Evolutionary conservation across 2,329 filamentous ascomycete species (phyloP), one percentile per base, ranked within the genome.

Genomic region (Alternaria consortialis): DNA sequence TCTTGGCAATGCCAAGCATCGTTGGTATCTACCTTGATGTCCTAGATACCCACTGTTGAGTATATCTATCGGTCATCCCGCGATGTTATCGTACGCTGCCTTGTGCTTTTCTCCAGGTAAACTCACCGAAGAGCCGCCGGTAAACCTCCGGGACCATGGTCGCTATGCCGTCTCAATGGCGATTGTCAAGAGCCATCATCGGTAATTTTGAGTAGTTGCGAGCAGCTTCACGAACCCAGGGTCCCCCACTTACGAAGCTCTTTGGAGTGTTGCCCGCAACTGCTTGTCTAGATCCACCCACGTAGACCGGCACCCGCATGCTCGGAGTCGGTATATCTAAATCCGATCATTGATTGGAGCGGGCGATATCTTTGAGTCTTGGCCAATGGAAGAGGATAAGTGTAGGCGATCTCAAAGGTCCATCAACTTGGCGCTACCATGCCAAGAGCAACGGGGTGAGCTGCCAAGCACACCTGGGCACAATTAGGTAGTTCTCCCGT

Each of bases 21-120:
- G 32, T 1, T 37, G 46, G 46, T 50, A 50, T 50, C 31, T 50
- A 50, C 46, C 46, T 27, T 50, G 32, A 50, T 50, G 46, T 50
- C 46, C 46, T n/a, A 13, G 20, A 36, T 50, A 37, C 31, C 46
- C 46, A 50, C 46, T 50, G 31, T 50, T 50, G 46, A 50, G 7
- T 25, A 25, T 27, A 25, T 25, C 23, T 4, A 50, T 50, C 46
- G 12, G 46, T 50, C 46, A 50, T 27, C 2, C 13, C 46, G 20
- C 46, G 13, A 37, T 50, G 20, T 37, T 50, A 50, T 27, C 31
- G 20, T 50, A 11, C 46, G 20, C 5, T n/a, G 20, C 32, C 46
- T 34, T 27, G 11, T 15, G 31, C 17, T 4, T 36, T 37, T 12
- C 32, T 37, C 13, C 46, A 37, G 20, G 20, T 25, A n/a, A 37